Evolutionary conservation across 768 basidiomycete genomes (phyloP).

Genomic region (Phanerodontia chrysosporium): DNA sequence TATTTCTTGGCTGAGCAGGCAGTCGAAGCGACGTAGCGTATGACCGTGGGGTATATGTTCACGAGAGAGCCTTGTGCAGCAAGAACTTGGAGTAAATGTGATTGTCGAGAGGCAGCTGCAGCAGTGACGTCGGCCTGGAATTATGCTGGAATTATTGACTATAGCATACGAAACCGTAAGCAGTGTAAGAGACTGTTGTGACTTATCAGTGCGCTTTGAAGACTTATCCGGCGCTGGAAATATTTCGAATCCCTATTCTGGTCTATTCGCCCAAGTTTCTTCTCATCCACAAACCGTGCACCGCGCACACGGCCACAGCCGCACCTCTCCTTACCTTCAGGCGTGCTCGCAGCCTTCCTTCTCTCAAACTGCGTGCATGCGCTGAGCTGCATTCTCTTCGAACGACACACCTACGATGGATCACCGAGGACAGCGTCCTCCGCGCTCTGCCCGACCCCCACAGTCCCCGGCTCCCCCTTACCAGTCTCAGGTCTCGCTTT

Average conservation of each 20-base stretch:
- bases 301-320: slow-evolving; percentile 3
- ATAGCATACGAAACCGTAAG: too few species aligned
- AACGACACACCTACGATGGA: slow-evolving; percentile 24
- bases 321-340: slow-evolving; percentile 2
- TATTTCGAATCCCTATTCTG: not conserved
- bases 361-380: slow-evolving; percentile 21
- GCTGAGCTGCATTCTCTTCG: slow-evolving; percentile 16
- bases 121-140: too few species aligned
- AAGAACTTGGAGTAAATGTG: not conserved
- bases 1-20: too few species aligned
- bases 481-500: slow-evolving; percentile 23
- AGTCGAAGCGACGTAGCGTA: not conserved
- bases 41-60: not conserved
- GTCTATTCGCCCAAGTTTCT: not conserved
- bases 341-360: not conserved
- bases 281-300: not conserved
- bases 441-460: slow-evolving; percentile 31
- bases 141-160: not conserved
- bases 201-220: not conserved
- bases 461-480: slow-evolving; percentile 20
- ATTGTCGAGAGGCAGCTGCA: not conserved
- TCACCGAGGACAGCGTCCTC: slow-evolving; percentile 31
- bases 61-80: not conserved
- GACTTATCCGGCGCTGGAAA: not conserved
- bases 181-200: not conserved